Conservation (phyloP, 2,329 filamentous ascomycete species). For the Emergomyces orientalis region DNA sequence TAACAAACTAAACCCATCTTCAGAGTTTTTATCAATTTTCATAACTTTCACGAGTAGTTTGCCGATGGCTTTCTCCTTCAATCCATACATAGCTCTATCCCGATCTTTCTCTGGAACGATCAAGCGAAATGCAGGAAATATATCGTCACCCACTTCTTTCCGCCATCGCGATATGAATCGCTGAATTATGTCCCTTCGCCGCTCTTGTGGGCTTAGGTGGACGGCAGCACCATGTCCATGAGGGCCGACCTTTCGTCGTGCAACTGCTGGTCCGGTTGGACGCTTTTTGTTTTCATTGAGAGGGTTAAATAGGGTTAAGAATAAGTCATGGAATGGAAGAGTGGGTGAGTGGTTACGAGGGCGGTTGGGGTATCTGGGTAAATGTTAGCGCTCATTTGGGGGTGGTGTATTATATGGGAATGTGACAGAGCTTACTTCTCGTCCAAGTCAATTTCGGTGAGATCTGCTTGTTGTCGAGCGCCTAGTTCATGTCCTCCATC, state of each 20-base stretch:
- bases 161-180: slow-evolving; percentile 82
- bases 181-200: slow-evolving; percentile 70
- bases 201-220: slow-evolving; percentile 61
- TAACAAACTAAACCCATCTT: slow-evolving; percentile 73
- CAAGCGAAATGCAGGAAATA: slow-evolving; percentile 84
- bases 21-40: slow-evolving; percentile 82
- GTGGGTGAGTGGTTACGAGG: slow-evolving; percentile 74
- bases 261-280: slow-evolving; percentile 46
- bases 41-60: slow-evolving; percentile 86
- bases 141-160: slow-evolving; percentile 77
- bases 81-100: slow-evolving; percentile 81
- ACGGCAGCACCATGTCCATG: slow-evolving; percentile 39
- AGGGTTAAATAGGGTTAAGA: slow-evolving; percentile 70
- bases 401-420: not conserved
- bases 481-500: not conserved
- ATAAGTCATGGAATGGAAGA: slow-evolving; percentile 71
- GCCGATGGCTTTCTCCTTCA: slow-evolving; percentile 86
- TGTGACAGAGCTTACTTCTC: slow-evolving; percentile 33
- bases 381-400: not conserved
- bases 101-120: slow-evolving; percentile 90
- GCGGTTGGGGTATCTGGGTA: slow-evolving; percentile 62
- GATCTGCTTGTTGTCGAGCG: not conserved
- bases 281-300: slow-evolving; percentile 67
- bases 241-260: slow-evolving; percentile 51
- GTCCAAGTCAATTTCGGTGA: slow-evolving; percentile 40